Conservation (phyloP, 306 rosid species). For the Pyrus bretschneideri region DNA sequence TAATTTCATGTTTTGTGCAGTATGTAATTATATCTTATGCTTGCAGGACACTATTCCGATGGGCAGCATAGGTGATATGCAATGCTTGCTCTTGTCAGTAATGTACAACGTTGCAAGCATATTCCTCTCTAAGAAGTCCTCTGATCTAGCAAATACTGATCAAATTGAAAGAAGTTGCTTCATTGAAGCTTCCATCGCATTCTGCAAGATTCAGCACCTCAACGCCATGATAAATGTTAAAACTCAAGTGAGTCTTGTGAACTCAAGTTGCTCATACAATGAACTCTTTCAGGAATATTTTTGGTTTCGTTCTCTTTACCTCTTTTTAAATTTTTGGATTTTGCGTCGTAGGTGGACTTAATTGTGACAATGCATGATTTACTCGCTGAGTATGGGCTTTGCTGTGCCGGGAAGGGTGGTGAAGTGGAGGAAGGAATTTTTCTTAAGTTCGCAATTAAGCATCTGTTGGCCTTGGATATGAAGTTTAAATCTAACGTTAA, state of each 20-base stretch:
- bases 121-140: constrained; percentile 49
- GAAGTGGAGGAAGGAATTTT: constrained; percentile 83
- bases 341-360: constrained; percentile 68
- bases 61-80: constrained; percentile 63
- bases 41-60: constrained; percentile 57
- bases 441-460: constrained; percentile 96
- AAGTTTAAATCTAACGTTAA: constrained; percentile 63
- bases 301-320: neutral
- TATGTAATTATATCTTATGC: constrained; percentile 3
- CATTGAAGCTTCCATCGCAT: constrained; percentile 68
- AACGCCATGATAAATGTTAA: too few relatives aligned
- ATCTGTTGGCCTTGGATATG: constrained; percentile 84
- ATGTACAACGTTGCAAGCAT: constrained; percentile 62
- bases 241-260: constrained; percentile 61
- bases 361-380: constrained; percentile 89
- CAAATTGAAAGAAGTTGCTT: constrained; percentile 71
- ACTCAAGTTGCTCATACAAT: constrained; percentile 17
- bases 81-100: constrained; percentile 68
- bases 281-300: neutral
- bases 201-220: constrained; percentile 74
- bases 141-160: constrained; percentile 41
- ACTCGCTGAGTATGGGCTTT: constrained; percentile 92
- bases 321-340: constrained; percentile 12
- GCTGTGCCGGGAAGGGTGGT: constrained; percentile 77
- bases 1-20: neutral